Base-by-base conservation (phyloP, 768 basidiomycete species). In the Sporobolomyces phaffii region DNA sequence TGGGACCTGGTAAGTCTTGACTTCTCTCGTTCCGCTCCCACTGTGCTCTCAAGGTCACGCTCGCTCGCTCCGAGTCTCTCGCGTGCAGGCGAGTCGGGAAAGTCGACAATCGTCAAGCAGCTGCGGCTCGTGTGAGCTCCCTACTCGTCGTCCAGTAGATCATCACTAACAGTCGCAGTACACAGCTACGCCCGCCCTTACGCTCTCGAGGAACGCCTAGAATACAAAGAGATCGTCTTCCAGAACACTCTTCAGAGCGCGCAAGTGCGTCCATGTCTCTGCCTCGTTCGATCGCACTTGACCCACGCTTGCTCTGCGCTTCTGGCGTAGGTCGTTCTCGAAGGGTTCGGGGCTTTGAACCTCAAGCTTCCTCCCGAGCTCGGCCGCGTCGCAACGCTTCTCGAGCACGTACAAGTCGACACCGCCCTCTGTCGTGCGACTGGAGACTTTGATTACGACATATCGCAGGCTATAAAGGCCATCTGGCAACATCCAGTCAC, bases 81-180 rank as follows among this genome's bases (percentile, higher is more conserved):
- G 22, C n/a, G n/a, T n/a, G 90, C 93, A 68, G 92, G 94, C 79
- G 92, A 96, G 82, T 91, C 90, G 54, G 93, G 93, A 74, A 94
- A 97, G 85, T 90, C 89, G 0, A 92, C 90, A 4, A 87, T 93
- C 5, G 18, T 41, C 38, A 64, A 58, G 38, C 62, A 64, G 31
- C 24, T 64, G 29, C 38, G 62, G 14, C 44, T 62, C 14, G 29
- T 18, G 62, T 62, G 26, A 38, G 48, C 38, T 26, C n/a, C 28
- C 18, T 5, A 4, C 28, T 20, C 44, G 11, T 36, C 33, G 8
- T 31, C n/a, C n/a, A n/a, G n/a, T n/a, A n/a, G n/a, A n/a, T n/a
- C n/a, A n/a, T n/a, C n/a, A n/a, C n/a, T n/a, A n/a, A n/a, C n/a
- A n/a, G n/a, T n/a, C n/a, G n/a, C n/a, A n/a, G n/a, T n/a, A n/a